Percentiles rank a stretch among this genome's conserved stretches.
phyloP scores from a whole-genome alignment of 2,329 filamentous ascomycete genomes.

The Pseudogymnoascus sp. region DNA sequence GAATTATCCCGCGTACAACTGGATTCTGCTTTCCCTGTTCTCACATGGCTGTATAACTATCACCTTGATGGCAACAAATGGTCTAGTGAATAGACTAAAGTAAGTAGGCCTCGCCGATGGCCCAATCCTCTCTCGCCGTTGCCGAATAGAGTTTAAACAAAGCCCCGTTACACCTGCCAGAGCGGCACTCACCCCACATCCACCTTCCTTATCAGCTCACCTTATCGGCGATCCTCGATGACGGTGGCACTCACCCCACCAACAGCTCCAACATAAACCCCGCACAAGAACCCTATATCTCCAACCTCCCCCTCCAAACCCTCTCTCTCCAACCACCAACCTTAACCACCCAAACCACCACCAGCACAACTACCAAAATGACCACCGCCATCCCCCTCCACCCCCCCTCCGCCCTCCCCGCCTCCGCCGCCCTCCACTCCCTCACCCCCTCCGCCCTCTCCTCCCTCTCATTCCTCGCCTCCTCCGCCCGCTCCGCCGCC shows the following conservation, averaged over 20 bases:
- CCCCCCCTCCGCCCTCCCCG: neutral
- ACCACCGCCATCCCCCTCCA: neutral
- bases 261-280: neutral
- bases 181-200: neutral
- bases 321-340: neutral
- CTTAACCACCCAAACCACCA: neutral
- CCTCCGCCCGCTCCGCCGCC: neutral
- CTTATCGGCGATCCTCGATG: neutral
- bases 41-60: too few species aligned
- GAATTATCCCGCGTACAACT: too few species aligned
- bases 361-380: neutral
- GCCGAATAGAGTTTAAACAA: neutral
- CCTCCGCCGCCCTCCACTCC: neutral
- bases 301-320: neutral
- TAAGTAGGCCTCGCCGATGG: neutral
- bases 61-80: too few species aligned
- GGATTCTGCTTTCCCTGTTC: too few species aligned
- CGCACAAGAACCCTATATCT: neutral
- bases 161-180: neutral
- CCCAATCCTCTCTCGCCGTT: neutral
- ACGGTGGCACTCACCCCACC: neutral
- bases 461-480: neutral
- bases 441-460: neutral
- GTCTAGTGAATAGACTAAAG: too few species aligned
- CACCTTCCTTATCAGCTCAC: neutral